Base-by-base conservation (phyloP, 2,329 filamentous ascomycete species). In the Fusarium sp. region DNA sequence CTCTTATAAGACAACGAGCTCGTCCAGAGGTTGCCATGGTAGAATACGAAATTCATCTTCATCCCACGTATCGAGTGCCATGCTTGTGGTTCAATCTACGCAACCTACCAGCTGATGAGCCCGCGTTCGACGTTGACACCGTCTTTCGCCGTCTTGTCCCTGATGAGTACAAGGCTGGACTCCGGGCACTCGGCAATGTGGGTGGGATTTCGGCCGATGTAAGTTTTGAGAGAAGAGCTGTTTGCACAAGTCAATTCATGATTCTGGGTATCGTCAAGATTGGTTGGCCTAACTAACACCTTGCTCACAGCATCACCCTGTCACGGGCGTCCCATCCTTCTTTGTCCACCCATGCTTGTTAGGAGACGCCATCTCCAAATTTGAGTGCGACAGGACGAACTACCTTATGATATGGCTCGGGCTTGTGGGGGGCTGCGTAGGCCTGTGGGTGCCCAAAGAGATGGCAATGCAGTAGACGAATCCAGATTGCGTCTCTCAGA, bases 321-420 rank as follows among this genome's bases (percentile, higher is more conserved):
- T 92, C 62, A 92, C 89, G 60, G 91, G 91, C 54, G 80, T 90
- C 61, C 93, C 94, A 40, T 88, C 89, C 50, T 97, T 95, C 80
- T 97, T 97, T 80, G 86, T 98, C 72, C 96, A 99, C 81, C 95
- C 96, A 26, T 98, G 96, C 80, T 88, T 92, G 77, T 92, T 96
- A 10, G 92, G 91, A 57, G 91, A 95, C 69, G 92, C 92, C 53
- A 92, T 98, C 86, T 83, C 84, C 71, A 83, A 82, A 52, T 89
- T 93, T 74, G 81, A 86, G 72, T 89, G 87, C 72, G 79, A 84
- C 76, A 82, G 84, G 77, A 80, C 89, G 74, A 84, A 90, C 73
- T 98, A 98, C 82, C 84, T 98, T 75, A 87, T 93, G 80, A 82
- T 93, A 57, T 98, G 95, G 94, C 84, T 97, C 66, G 94, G 94